Base-by-base conservation (phyloP, 805 yeast species). In the Monosporozyma servazzii region DNA sequence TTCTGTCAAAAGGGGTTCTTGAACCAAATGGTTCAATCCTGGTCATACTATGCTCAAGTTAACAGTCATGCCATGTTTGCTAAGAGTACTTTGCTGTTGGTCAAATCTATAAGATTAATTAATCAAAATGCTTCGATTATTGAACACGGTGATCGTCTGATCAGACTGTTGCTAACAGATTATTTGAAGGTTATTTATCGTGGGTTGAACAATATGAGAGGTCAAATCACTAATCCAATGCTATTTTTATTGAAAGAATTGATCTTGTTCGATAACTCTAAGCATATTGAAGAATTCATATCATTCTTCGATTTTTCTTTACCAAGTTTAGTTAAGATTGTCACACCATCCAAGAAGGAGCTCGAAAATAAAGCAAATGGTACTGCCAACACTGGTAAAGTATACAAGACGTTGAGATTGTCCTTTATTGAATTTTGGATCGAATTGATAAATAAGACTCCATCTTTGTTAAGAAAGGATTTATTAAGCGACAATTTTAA, bases 301-400 rank as follows among this genome's bases (percentile, higher is more conserved):
- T 78, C 82, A 15, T 65, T 73, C 44, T 86, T 90, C 61, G 96
- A 90, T 67, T 73, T 88, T 50, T 71, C 81, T 3, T 66, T 83
- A 30, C 74, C 82, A 20, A 74, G 75, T 5, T 69, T 89, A 27
- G 82, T 88, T 1, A 84, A 80, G 58, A 67, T 86, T 10, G 67
- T 86, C 36, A 68, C 75, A 2, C 86, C 87, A 1, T 65, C 77
- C 0, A 73, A 72, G 56, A 60, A 69, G 11, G 85, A 79, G 51
- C 50, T 75, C 9, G 68, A 74, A 3, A 68, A 67, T 9, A 64
- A 61, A 23, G 53, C 58, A 2, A 65, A 63, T 27, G 50, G 55
- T 7, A 63, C 67, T 3, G 71, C 68, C 50, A 64, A 65, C 30
- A 66, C 70, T 39, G 64, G 67, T 36, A 70, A 64, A 30, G 53